Conservation (phyloP, 805 yeast genomes). For the Metschnikowia cubensis region DNA sequence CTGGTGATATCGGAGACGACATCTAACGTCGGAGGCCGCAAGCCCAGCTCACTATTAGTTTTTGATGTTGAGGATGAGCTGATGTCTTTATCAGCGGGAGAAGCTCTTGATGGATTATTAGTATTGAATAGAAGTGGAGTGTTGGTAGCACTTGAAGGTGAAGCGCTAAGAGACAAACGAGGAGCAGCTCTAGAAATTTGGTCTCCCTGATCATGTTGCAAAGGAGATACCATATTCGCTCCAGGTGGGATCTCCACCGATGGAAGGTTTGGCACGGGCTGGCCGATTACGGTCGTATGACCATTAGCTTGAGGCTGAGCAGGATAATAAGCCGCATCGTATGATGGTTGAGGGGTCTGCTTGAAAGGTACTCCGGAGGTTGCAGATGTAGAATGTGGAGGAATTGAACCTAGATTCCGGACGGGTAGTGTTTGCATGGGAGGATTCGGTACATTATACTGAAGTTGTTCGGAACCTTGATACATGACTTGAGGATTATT, state of each 20-base stretch:
- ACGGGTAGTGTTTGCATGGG: neutral
- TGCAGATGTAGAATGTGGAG: neutral
- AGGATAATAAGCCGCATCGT: neutral
- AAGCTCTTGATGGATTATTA: neutral
- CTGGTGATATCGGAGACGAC: neutral
- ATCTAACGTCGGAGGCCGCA: neutral
- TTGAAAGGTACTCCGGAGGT: neutral
- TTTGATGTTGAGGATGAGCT: neutral
- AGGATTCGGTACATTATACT: neutral
- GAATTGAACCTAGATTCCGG: neutral
- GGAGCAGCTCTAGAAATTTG: neutral
- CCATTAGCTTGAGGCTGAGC: neutral
- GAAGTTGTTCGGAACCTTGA: neutral
- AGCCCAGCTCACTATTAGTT: neutral
- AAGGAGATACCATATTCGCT: neutral
- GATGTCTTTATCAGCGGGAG: neutral
- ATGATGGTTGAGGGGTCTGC: neutral
- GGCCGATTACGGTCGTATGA: neutral
- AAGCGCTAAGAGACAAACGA: neutral
- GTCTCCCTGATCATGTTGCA: neutral
- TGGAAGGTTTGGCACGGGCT: neutral
- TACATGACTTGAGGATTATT: conserved; percentile 1
- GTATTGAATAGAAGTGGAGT: neutral
- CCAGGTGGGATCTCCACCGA: neutral
- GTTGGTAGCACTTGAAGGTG: neutral